Conservation (phyloP, 176 grass and related monocot genomes). For the Hsuehochloa calcarea region DNA sequence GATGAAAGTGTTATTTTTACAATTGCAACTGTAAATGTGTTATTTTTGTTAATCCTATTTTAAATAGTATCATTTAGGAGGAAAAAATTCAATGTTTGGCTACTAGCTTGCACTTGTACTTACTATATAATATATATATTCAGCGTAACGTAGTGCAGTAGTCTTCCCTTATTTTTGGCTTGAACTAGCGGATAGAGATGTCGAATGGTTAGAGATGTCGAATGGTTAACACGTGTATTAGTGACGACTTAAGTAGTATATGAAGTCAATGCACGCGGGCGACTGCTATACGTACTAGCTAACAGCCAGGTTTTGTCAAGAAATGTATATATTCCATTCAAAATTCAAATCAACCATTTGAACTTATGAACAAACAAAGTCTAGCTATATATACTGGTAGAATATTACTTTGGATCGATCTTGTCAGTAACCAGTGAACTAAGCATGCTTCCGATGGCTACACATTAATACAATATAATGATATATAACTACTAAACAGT, state of each 20-base stretch:
- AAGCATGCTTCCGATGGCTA: neutral
- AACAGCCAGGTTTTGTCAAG: neutral
- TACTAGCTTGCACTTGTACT: neutral
- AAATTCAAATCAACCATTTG: neutral
- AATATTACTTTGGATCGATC: neutral
- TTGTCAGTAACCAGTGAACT: neutral
- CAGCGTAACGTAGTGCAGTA: neutral
- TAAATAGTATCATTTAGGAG: no score
- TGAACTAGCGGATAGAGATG: neutral
- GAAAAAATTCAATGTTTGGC: no score
- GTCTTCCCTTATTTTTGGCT: neutral
- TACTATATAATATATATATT: no score
- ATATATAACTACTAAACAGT: neutral
- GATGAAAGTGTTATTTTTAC: no score
- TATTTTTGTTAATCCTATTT: no score
- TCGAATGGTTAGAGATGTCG: neutral
- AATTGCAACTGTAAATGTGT: no score
- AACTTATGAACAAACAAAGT: neutral
- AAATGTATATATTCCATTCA: neutral
- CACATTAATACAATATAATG: neutral
- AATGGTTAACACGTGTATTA: neutral
- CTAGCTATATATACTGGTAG: neutral
- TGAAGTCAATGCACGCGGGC: neutral
- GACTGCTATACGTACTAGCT: no score
- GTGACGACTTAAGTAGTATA: neutral